A percentile compares a stretch with the other conserved stretches of the same genome.
These are phyloP conservation scores for Haplosporangium sp. DNA, from an alignment of 371 early-diverging fungal species.

Conservation along the genomic window DNA sequence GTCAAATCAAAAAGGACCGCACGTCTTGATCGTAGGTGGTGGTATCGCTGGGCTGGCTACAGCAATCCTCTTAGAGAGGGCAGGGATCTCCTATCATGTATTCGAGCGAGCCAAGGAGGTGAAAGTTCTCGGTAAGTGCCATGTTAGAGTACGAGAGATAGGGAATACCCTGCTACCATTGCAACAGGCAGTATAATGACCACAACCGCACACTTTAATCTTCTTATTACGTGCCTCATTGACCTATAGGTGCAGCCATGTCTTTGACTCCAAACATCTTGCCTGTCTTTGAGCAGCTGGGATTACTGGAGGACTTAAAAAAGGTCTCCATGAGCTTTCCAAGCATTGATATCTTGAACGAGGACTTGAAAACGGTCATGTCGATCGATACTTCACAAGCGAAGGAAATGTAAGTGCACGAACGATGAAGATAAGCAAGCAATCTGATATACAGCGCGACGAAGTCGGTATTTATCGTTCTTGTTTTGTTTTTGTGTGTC, in stretches of 20 bases:
- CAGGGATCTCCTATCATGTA: background rate
- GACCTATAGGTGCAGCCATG: slow-evolving; percentile 11
- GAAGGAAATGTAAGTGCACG: background rate
- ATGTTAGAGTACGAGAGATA: background rate
- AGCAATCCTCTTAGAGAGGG: background rate
- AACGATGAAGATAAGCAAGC: background rate
- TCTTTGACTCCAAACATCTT: slow-evolving; percentile 13
- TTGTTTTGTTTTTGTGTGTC: background rate
- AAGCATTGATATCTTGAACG: slow-evolving; percentile 3
- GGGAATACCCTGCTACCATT: too few relatives aligned
- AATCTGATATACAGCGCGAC: background rate
- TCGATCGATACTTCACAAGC: background rate
- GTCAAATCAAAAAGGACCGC: background rate
- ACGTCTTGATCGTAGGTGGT: background rate
- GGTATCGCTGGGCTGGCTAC: background rate
- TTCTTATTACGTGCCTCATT: background rate
- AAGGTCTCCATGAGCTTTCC: slow-evolving; percentile 1
- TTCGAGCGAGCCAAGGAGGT: slow-evolving; percentile 2
- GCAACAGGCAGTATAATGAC: background rate
- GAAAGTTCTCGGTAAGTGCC: background rate
- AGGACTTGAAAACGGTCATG: slow-evolving; percentile 4
- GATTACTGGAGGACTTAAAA: slow-evolving; percentile 6
- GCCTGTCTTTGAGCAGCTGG: slow-evolving; percentile 18
- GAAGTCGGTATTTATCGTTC: background rate
- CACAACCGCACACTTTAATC: background rate